Base-by-base conservation (phyloP, 1,139 yeast species). In the Maudiozyma humilis region DNA sequence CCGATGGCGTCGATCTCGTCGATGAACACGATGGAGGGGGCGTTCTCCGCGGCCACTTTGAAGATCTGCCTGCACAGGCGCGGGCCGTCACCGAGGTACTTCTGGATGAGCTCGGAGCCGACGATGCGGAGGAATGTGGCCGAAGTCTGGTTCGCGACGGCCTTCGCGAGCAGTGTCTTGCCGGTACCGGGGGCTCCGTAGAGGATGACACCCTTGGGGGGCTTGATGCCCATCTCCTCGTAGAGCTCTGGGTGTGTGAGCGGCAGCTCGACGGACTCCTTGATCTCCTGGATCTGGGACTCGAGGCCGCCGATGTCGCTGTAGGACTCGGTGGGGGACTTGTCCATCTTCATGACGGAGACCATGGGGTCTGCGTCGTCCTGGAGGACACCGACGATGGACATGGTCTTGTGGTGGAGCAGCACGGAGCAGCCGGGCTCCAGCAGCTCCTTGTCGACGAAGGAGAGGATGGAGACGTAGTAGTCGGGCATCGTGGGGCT, bases 171-270 rank as follows among this genome's bases (percentile, higher is more conserved):
- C 52, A 93, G 70, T 0, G 99, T 93, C 66, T 93, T 93, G 61
- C 99, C 99, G 0, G 98, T 93, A 65, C 99, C 99, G 30, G 99
- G 99, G 0, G 97, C 95, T 56, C 99, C 99, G 63, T 93, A 93
- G 49, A 93, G 73, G 56, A 93, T 89, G 45, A 93, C 98, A 68
- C 99, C 99, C 70, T 91, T 91, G 42, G 99, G 99, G 7, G 98
- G 98, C 60, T 89, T 88, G 63, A 93, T 91, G 55, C 99, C 99
- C 96, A 93, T 91, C 68, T 91, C 97, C 68, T 93, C 96, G 67
- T 91, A 93, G 55, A 93, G 71, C 65, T 93, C 98, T 1, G 98
- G 97, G 66, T 93, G 98, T 17, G 97, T 89, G 53, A 93, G 73
- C 8, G 99, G 99, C 59, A 93, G 74, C 66, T 93, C 99, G 7